Percentiles rank a stretch among this genome's conserved stretches.
These are phyloP conservation scores for Bryopsis sp. DNA, from an alignment of 139 green algal species.

Conservation along the genomic window DNA sequence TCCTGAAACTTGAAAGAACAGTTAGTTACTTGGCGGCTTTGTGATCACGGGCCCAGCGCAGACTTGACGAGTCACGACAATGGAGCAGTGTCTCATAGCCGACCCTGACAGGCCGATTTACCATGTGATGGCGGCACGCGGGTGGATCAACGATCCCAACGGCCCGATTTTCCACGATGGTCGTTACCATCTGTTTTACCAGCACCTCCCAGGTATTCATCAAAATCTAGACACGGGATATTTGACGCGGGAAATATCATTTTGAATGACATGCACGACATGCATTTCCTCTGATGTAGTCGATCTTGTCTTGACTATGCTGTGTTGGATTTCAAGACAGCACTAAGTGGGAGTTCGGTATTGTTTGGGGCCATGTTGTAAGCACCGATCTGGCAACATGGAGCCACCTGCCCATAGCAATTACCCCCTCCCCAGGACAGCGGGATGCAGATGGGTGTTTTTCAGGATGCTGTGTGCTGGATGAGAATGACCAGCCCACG, in stretches of 20 bases:
- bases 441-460: slow-evolving; percentile 65
- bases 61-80: too few relatives aligned
- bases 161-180: slow-evolving; percentile 42
- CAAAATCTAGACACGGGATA: too few relatives aligned
- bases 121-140: slow-evolving; percentile 41
- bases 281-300: too few relatives aligned
- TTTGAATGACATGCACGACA: too few relatives aligned
- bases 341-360: slow-evolving; percentile 71
- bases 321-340: slow-evolving; percentile 30
- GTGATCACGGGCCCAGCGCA: too few relatives aligned
- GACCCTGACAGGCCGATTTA: slow-evolving; percentile 40
- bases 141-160: slow-evolving; percentile 67
- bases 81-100: too few relatives aligned
- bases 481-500: slow-evolving; percentile 40
- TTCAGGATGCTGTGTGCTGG: slow-evolving; percentile 34
- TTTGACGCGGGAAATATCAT: too few relatives aligned
- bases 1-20: too few relatives aligned
- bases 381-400: slow-evolving; percentile 61
- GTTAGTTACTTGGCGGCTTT: too few relatives aligned
- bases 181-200: slow-evolving; percentile 37
- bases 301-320: too few relatives aligned
- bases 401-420: slow-evolving; percentile 55
- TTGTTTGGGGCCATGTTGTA: slow-evolving; percentile 73
- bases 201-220: too few relatives aligned
- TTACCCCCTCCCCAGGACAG: slow-evolving; percentile 51